Evolutionary conservation across 805 yeast species (phyloP).

Genomic region (Candida sanyiensis): DNA sequence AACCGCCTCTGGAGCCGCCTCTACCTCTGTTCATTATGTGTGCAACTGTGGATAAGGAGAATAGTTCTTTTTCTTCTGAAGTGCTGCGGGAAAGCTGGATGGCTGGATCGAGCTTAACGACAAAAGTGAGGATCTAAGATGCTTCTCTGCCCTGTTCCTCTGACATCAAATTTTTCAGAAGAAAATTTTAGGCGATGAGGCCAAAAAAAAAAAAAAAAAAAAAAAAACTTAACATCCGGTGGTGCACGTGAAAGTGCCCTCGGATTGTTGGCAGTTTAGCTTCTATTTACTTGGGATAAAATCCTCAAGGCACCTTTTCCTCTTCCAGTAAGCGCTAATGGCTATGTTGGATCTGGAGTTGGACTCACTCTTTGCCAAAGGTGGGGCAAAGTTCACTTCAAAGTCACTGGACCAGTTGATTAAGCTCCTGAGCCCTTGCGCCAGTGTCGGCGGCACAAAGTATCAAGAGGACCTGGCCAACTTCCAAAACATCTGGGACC

Average conservation of each 20-base stretch:
- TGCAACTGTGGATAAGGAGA: neutral
- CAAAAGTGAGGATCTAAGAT: no score
- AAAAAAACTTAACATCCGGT: no score
- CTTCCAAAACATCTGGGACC: slow-evolving; percentile 5
- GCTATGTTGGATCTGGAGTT: neutral
- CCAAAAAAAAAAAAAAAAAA: no score
- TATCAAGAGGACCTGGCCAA: slow-evolving; percentile 3
- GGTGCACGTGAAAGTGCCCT: no score
- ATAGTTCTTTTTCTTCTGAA: neutral
- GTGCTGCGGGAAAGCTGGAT: neutral
- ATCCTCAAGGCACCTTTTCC: no score
- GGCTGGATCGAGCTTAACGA: no score
- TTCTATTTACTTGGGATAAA: no score
- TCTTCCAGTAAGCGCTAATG: neutral
- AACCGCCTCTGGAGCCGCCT: slow-evolving; percentile 52
- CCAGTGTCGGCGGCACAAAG: neutral
- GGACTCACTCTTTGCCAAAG: neutral
- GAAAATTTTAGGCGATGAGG: slow-evolving; percentile 6
- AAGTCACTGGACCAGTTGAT: no score
- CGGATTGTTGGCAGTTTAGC: no score
- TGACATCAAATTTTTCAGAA: slow-evolving; percentile 5
- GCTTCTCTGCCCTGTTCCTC: neutral
- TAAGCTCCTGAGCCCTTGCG: no score
- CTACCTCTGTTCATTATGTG: slow-evolving; percentile 37
- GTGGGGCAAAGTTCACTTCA: neutral